Percentiles rank a stretch among this genome's conserved stretches.
Conservation (phyloP, 495 filamentous ascomycete species). For the Hypomontagnella monticulosa region DNA sequence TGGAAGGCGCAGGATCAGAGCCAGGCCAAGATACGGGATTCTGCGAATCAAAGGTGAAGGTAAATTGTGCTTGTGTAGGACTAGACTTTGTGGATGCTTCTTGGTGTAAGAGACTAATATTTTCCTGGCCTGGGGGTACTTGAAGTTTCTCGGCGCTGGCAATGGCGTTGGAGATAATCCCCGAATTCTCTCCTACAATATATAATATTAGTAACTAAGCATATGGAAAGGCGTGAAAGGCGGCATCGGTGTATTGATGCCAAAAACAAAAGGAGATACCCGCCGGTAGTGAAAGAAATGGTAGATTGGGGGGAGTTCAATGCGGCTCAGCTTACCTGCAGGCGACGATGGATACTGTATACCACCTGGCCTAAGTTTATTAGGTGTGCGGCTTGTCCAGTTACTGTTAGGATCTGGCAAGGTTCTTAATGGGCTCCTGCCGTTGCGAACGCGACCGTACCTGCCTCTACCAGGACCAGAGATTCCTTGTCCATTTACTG, state of each 20-base stretch:
- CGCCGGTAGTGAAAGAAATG: neutral
- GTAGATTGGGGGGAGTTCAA: constrained; percentile 9
- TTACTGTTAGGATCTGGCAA: constrained; percentile 62
- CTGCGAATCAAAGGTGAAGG: constrained; percentile 82
- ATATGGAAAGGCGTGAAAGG: neutral
- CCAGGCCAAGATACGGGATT: constrained; percentile 62
- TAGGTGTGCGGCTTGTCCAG: constrained; percentile 60
- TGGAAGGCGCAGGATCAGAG: constrained; percentile 65
- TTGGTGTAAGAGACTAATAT: constrained; percentile 79
- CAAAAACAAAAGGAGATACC: neutral
- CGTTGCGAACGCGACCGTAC: constrained; percentile 70
- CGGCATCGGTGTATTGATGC: neutral
- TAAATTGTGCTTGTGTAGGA: constrained; percentile 78
- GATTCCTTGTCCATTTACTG: constrained; percentile 68
- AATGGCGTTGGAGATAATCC: constrained; percentile 90
- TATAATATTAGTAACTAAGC: constrained; percentile 26
- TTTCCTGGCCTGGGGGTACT: constrained; percentile 70
- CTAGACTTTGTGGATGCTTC: constrained; percentile 67
- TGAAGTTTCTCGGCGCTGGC: constrained; percentile 82
- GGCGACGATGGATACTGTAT: constrained; percentile 51
- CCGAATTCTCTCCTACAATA: constrained; percentile 62
- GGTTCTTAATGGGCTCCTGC: constrained; percentile 72
- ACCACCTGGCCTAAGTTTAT: constrained; percentile 35
- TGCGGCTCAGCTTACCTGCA: constrained; percentile 51
- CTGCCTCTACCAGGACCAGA: constrained; percentile 84